phyloP scores from a whole-genome alignment of 371 early-diverging fungal species.

The Neoconidiobolus thromboides region DNA sequence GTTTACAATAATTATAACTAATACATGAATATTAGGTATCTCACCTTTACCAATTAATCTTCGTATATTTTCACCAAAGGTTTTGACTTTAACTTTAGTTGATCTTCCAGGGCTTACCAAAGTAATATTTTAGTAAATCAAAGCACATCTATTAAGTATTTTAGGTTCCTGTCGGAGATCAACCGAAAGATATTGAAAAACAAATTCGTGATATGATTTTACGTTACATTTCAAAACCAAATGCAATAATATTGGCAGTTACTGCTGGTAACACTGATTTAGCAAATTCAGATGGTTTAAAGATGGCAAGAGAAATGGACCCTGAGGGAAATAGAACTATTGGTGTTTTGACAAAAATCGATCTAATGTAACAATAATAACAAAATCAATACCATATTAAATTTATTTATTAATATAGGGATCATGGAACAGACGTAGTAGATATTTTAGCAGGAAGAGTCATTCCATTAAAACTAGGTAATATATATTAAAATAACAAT shows the following conservation, averaged over 20 bases:
- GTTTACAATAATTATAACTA: background rate
- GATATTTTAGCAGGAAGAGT: slow-evolving; percentile 94
- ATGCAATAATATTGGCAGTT: slow-evolving; percentile 94
- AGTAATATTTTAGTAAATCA: slow-evolving; percentile 14
- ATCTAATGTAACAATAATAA: slow-evolving; percentile 58
- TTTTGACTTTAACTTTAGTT: slow-evolving; percentile 90
- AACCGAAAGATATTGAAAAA: slow-evolving; percentile 97
- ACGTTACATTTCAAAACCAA: slow-evolving; percentile 86
- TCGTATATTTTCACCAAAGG: slow-evolving; percentile 85
- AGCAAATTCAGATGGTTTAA: slow-evolving; percentile 97
- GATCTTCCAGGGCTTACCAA: slow-evolving; percentile 98
- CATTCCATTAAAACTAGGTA: slow-evolving; percentile 83
- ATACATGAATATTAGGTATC: slow-evolving; percentile 27
- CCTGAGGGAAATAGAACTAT: slow-evolving; percentile 96
- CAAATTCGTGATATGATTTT: slow-evolving; percentile 93
- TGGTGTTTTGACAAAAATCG: slow-evolving; percentile 98
- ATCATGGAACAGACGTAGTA: slow-evolving; percentile 97
- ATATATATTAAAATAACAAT: background rate
- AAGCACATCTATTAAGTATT: slow-evolving; percentile 5
- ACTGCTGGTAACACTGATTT: slow-evolving; percentile 96
- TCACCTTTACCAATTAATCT: slow-evolving; percentile 91
- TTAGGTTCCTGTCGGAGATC: slow-evolving; percentile 88
- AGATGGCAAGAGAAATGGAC: slow-evolving; percentile 91
- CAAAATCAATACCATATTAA: background rate
- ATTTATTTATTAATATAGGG: slow-evolving; percentile 19